phyloP scores from a whole-genome alignment of 441 rosid genomes.

The Euphorbia celastroides region DNA sequence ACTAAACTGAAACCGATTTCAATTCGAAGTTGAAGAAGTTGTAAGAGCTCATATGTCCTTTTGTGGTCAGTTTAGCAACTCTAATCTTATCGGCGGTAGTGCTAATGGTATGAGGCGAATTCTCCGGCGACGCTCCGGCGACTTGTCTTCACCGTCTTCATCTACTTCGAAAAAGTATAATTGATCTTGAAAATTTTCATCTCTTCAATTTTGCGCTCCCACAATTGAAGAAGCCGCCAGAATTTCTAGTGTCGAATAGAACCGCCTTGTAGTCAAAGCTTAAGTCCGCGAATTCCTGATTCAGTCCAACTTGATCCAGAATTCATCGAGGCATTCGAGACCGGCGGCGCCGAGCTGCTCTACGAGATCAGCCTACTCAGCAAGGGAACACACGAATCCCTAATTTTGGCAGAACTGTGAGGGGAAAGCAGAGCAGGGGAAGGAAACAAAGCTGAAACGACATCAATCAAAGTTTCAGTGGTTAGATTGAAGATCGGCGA shows the following conservation, averaged over 20 bases:
- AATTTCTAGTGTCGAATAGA: constrained; percentile 77
- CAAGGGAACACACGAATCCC: constrained; percentile 52
- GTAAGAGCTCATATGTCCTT: constrained; percentile 86
- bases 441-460: constrained; percentile 23
- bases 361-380: constrained; percentile 76
- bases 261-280: constrained; percentile 64
- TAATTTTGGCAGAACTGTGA: constrained; percentile 33
- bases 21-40: constrained; percentile 66
- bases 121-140: constrained; percentile 81
- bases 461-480: constrained; percentile 43
- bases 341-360: constrained; percentile 67
- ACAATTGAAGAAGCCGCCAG: constrained; percentile 69
- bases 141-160: constrained; percentile 45
- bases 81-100: constrained; percentile 78
- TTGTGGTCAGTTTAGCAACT: constrained; percentile 77
- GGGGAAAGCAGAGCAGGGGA: constrained; percentile 25
- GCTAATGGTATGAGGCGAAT: constrained; percentile 97
- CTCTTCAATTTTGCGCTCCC: no score
- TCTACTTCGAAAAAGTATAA: constrained; percentile 58
- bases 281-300: constrained; percentile 62
- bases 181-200: no score
- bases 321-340: constrained; percentile 49
- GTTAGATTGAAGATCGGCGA: constrained; percentile 70
- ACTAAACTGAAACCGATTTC: constrained; percentile 36
- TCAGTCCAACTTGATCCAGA: constrained; percentile 49